Evolutionary conservation across 2,329 filamentous ascomycete species (phyloP), one percentile per base, ranked within the genome.

Genomic region (Shiraia sp.): DNA sequence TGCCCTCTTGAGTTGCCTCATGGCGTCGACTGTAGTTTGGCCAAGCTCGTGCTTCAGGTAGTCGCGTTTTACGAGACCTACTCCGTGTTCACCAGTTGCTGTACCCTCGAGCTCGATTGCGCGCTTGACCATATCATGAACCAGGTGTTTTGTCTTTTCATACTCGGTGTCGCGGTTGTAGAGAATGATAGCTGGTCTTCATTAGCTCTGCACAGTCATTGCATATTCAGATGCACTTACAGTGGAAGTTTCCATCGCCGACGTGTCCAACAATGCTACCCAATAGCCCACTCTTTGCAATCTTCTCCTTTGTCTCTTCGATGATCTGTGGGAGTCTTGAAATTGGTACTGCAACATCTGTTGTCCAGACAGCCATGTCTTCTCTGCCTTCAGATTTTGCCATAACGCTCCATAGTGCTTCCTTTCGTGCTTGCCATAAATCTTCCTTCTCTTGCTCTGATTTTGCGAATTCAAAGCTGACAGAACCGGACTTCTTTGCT

Each of bases 91-190:
- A 39, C 88, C 89, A 10, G 88, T 91, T 1, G 90, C 88, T 0
- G 89, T 93, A 7, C 89, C 89, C 69, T 93, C 88, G 74, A 90
- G 80, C 72, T 90, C 87, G 34, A 95, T 83, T 0, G 89, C 89
- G 47, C 87, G 78, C 78, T 91, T 90, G 41, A 92, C 87, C 89
- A 93, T 93, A 43, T 83, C 79, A 64, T 91, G 87, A 17, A 93
- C 86, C 17, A 92, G 74, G 28, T 78, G 77, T 60, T 90, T 86
- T 2, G 86, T 86, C 40, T 80, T 78, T 43, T 76, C 71, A 52
- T 84, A 79, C 67, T 92, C 83, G 15, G 76, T 72, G n/a, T 87
- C 80, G 42, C 82, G 63, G 55, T 71, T 86, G 63, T 83, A 82
- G 16, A 86, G 67, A 16, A 86, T 72, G 44, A 85, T 84, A 4